Evolutionary conservation across 352 stramenopile genomes (phyloP), one percentile per base, ranked within the genome.

Genomic region (Globisporangium perplexum): DNA sequence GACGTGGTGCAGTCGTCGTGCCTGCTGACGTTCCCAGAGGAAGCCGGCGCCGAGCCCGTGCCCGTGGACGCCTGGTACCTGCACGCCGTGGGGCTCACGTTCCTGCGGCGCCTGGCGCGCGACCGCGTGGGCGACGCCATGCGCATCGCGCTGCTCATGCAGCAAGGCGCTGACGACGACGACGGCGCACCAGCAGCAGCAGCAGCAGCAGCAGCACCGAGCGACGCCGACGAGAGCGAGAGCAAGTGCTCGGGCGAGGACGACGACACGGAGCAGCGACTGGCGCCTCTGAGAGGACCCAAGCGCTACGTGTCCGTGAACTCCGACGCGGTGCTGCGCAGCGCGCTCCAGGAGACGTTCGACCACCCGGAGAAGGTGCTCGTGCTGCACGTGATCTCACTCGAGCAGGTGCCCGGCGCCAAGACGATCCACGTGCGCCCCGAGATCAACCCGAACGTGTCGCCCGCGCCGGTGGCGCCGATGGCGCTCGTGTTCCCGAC

Each of bases 11-110:
- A 77, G 58, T 75, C 83, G 55, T 90, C 79, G 47, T 93, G 83
- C 63, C 71, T 93, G 46, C 65, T 93, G 59, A 93, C 83, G 60
- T 93, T 93, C 58, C 83, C 83, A 0, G 80, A 87, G 57, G 74
- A 79, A 47, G 66, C 74, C 12, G 55, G 64, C 38, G 76, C 83
- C 1, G 83, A 93, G 55, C 83, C 83, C 17, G 75, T 93, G 47
- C 79, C 83, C n/a, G 76, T 90, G 41, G 83, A 93, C 61, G 83
- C 77, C 30, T 90, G 83, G 79, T 93, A 90, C 55, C 63, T 93
- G 7, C 73, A 84, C 47, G 83, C 79, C 1, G 77, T 84, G 35
- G 83, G 83, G 3, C 61, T 80, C 39, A 83, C 72, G 44, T 93
- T 90, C 58, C 54, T 93, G 49, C 74, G 78, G 45, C 79, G 76